A percentile compares a stretch with the other conserved stretches of the same genome.
phyloP scores from a whole-genome alignment of 208 protist species.

The Acanthamoeba sp. region DNA sequence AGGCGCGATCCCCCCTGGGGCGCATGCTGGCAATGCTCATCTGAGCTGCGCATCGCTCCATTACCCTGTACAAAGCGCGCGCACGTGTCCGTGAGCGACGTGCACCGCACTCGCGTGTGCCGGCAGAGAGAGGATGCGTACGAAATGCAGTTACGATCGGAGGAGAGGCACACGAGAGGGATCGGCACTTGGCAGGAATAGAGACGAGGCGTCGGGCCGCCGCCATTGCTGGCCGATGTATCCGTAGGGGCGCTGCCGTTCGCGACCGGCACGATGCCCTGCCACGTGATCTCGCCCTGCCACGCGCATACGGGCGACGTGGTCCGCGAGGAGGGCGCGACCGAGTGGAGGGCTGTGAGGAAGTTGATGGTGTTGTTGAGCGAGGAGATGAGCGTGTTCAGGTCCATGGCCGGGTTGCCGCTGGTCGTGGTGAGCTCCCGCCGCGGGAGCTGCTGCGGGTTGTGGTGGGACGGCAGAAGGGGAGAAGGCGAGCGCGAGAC shows the following conservation, averaged over 20 bases:
- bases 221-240: background rate
- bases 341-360: background rate
- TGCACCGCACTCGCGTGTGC: background rate
- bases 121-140: background rate
- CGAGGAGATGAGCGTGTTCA: conserved; percentile 1
- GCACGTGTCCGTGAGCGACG: background rate
- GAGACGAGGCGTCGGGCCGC: background rate
- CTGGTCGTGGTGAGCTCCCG: background rate
- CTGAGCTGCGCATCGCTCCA: background rate
- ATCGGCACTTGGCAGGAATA: background rate
- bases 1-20: background rate
- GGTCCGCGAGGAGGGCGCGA: background rate
- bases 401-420: background rate
- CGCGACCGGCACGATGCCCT: background rate
- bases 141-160: conserved; percentile 12
- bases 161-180: background rate
- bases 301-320: conserved; percentile 9
- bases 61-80: background rate
- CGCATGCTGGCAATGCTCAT: background rate
- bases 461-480: background rate
- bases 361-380: conserved; percentile 15
- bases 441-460: too few species aligned
- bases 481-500: background rate
- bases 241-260: background rate
- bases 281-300: conserved; percentile 22